Base-by-base conservation (phyloP, 371 early-diverging fungal species). In the Syncephalis plumigaleata region DNA sequence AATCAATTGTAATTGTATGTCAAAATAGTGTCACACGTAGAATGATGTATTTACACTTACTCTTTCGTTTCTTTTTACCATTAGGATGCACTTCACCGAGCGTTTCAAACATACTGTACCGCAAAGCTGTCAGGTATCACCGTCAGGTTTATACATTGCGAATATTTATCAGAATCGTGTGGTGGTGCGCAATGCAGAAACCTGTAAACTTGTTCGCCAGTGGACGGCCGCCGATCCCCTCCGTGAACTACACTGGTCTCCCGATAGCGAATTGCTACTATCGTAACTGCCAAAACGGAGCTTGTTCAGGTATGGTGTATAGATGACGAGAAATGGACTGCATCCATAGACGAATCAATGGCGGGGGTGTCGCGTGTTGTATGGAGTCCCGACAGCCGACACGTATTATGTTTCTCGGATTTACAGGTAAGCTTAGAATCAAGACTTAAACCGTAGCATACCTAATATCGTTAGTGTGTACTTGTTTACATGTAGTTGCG, bases 101-200 rank as follows among this genome's bases (percentile, higher is more conserved):
- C 47, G 81, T 25, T 87, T 71, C 67, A 82, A 80, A 51, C 84
- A 83, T 47, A 57, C 73, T 20, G 53, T 55, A 21, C 57, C 58
- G 26, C 70, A 76, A 48, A 70, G 31, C 57, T 40, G 45, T 23
- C 43, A 48, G 45, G 73, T 75, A 50, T 84, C 87, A 21, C 87
- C 89, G 1, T 56, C 75, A 53, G 71, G 70, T 2, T 52, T 57
- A 22, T 74, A 71, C 50, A 48, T 89, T 2, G 89, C 86, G 3
- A 79, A 74, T 21, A 73, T 64, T 9, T 73, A 77, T 7, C 73
- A 78, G 26, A 66, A 75, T 51, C 67, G 82, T 16, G 66, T 90
- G 13, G 78, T 84, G 3, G 65, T 90, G 46, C 73, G 91, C 9
- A 68, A 79, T 46, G 63, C 77, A 8, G 63, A 67, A 25, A 63